phyloP scores from a whole-genome alignment of 768 basidiomycete species.

The Xanthoconium stramineum region DNA sequence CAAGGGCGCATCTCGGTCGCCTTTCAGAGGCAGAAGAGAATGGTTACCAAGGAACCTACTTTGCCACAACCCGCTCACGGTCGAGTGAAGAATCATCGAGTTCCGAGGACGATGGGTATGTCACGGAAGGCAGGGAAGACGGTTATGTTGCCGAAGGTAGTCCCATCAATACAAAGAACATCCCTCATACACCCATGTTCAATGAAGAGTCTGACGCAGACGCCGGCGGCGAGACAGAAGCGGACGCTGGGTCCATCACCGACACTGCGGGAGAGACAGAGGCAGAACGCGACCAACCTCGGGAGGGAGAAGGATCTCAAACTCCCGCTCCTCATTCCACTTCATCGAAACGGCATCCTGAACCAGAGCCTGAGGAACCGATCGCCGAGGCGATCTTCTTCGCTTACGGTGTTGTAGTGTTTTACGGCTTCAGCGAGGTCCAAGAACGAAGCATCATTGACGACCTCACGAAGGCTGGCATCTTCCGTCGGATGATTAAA shows the following conservation, averaged over 20 bases:
- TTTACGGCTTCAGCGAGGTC: constrained; percentile 79
- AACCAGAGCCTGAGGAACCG: constrained; percentile 34
- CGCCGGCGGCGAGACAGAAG: constrained; percentile 5
- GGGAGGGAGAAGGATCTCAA: constrained; percentile 1
- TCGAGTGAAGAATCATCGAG: constrained; percentile 19
- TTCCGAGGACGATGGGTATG: constrained; percentile 20
- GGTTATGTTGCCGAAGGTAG: constrained; percentile 59
- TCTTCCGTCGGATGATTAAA: constrained; percentile 55
- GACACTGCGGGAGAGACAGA: constrained; percentile 15
- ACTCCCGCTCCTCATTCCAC: constrained; percentile 1
- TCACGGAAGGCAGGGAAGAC: constrained; percentile 35
- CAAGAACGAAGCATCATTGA: constrained; percentile 84
- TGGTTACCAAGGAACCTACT: constrained; percentile 87
- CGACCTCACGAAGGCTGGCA: constrained; percentile 71
- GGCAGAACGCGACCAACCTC: constrained; percentile 5
- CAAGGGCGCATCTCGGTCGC: constrained; percentile 58
- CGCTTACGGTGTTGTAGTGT: constrained; percentile 87
- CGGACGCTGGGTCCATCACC: constrained; percentile 10
- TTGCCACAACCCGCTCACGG: constrained; percentile 34
- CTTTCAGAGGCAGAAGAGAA: constrained; percentile 88
- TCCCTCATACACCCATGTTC: neutral
- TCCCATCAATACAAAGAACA: constrained; percentile 4
- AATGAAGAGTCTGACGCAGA: constrained; percentile 10
- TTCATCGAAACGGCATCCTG: neutral
- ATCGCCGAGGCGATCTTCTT: constrained; percentile 79